Percentiles rank a stretch among this genome's conserved stretches.
Conservation (phyloP, 495 filamentous ascomycete species). For the Aspergillus sclerotiicarbonarius region DNA sequence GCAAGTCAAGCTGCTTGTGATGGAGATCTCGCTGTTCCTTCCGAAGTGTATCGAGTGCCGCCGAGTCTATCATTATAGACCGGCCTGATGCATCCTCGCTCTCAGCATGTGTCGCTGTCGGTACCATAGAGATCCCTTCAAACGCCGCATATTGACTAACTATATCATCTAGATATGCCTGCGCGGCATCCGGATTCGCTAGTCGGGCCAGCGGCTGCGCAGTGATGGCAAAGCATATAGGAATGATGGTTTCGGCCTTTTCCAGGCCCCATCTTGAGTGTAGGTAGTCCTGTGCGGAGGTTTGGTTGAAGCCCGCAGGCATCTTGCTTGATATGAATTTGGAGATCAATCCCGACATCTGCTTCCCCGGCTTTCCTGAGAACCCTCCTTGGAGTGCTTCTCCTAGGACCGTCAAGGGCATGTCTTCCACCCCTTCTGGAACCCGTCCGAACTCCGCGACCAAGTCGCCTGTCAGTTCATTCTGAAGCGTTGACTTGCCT, state of each 20-base stretch:
- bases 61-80: slow-evolving; percentile 81
- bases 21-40: slow-evolving; percentile 88
- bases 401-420: slow-evolving; percentile 85
- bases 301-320: slow-evolving; percentile 98
- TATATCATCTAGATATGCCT: slow-evolving; percentile 81
- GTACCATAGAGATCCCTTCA: slow-evolving; percentile 77
- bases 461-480: slow-evolving; percentile 90
- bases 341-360: slow-evolving; percentile 87
- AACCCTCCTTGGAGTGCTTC: slow-evolving; percentile 93
- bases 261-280: slow-evolving; percentile 88
- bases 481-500: slow-evolving; percentile 96
- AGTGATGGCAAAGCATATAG: slow-evolving; percentile 77
- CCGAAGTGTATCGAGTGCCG: slow-evolving; percentile 87
- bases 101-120: neutral
- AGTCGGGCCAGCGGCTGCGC: slow-evolving; percentile 86
- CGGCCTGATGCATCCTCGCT: slow-evolving; percentile 33
- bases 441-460: slow-evolving; percentile 98
- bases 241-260: slow-evolving; percentile 65
- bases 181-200: slow-evolving; percentile 79
- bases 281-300: slow-evolving; percentile 83
- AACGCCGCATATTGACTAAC: slow-evolving; percentile 79
- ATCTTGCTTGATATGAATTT: slow-evolving; percentile 96
- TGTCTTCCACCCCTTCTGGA: slow-evolving; percentile 97
- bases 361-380: slow-evolving; percentile 92
- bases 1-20: slow-evolving; percentile 91